phyloP scores from a whole-genome alignment of 78 protist genomes.

The Capsaspora owczarzaki region DNA sequence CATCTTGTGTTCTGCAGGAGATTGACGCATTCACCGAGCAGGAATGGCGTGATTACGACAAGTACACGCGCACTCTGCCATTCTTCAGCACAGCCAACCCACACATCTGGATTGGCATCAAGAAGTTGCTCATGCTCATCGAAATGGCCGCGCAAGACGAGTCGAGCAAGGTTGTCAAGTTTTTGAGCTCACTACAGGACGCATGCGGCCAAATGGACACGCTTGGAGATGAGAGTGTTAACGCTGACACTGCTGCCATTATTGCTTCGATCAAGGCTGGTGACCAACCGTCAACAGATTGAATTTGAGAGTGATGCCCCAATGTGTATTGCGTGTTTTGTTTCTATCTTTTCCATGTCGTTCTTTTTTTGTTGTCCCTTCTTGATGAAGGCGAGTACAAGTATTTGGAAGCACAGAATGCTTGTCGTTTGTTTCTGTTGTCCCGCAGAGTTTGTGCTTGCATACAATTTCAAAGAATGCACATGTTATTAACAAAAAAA shows the following conservation, averaged over 20 bases:
- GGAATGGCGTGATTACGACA: slow-evolving; percentile 9
- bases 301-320: too few species aligned
- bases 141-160: slow-evolving; percentile 83
- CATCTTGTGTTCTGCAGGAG: background rate
- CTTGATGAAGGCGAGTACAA: background rate
- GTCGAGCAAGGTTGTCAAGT: slow-evolving; percentile 23
- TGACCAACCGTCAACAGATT: too few species aligned
- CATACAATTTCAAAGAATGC: background rate
- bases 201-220: background rate
- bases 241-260: too few species aligned
- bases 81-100: background rate
- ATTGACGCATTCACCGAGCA: slow-evolving; percentile 19
- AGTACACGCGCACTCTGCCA: background rate
- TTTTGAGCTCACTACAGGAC: background rate
- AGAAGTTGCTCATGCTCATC: slow-evolving; percentile 65
- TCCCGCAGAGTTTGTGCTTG: background rate
- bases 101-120: slow-evolving; percentile 44
- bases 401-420: background rate
- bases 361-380: background rate
- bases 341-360: too few species aligned
- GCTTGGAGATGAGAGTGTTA: too few species aligned
- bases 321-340: too few species aligned
- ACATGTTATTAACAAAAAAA: background rate
- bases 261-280: too few species aligned
- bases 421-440: background rate